A percentile compares a stretch with the other conserved stretches of the same genome.
phyloP scores from a whole-genome alignment of 352 stramenopile genomes.

The Globisporangium spinosum region DNA sequence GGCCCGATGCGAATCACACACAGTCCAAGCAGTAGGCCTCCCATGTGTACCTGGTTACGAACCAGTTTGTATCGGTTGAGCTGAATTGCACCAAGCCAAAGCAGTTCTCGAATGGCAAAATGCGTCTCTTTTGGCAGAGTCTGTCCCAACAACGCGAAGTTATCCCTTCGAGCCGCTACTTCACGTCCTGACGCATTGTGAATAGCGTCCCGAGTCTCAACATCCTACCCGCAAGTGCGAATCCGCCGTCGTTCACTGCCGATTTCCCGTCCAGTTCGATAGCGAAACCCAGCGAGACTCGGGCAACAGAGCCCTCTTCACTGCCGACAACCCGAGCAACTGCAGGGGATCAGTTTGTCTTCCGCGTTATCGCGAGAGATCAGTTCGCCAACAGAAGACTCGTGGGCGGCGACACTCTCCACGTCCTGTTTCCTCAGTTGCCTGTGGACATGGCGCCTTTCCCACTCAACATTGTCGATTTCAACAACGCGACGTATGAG shows the following conservation, averaged over 20 bases:
- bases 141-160: conserved; percentile 39
- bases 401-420: conserved; percentile 35
- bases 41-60: conserved; percentile 26
- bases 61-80: conserved; percentile 39
- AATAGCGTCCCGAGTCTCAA: conserved; percentile 52
- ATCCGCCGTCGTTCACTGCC: conserved; percentile 36
- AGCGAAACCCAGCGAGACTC: neutral
- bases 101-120: conserved; percentile 25
- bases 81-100: conserved; percentile 50
- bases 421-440: conserved; percentile 35
- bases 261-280: conserved; percentile 21
- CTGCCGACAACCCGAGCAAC: conserved; percentile 12
- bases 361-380: conserved; percentile 39
- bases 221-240: conserved; percentile 29
- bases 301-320: neutral
- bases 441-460: conserved; percentile 7
- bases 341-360: conserved; percentile 23
- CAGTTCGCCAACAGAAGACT: conserved; percentile 34
- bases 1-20: conserved; percentile 19
- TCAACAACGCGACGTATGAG: conserved; percentile 37
- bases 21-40: conserved; percentile 9
- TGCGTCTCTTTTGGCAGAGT: conserved; percentile 55
- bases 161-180: conserved; percentile 39
- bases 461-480: conserved; percentile 27
- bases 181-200: conserved; percentile 49